A percentile compares a stretch with the other conserved stretches of the same genome.
These are phyloP conservation scores for Malus asiatica DNA, from an alignment of 306 rosid species.

Conservation along the genomic window DNA sequence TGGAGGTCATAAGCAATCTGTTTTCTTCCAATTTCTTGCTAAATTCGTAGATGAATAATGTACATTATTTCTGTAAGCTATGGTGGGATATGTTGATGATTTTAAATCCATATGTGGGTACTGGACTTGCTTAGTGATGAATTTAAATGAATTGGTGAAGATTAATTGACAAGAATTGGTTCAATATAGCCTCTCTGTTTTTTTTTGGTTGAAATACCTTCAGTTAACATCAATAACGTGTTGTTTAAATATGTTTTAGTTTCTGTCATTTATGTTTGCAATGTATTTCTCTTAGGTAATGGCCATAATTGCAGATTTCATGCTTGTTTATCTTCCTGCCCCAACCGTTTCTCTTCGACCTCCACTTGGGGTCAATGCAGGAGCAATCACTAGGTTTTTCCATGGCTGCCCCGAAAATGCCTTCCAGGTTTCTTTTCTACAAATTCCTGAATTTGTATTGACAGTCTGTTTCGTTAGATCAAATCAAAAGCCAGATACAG, in stretches of 20 bases:
- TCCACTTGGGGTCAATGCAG: constrained; percentile 60
- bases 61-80: background rate
- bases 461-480: constrained; percentile 7
- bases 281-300: constrained; percentile 46
- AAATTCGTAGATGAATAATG: background rate
- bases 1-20: background rate
- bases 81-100: background rate
- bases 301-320: constrained; percentile 96
- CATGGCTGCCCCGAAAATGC: constrained; percentile 97
- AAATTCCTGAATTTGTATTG: background rate
- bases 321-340: constrained; percentile 89
- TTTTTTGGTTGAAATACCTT: background rate
- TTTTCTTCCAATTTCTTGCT: background rate
- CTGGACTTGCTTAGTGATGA: background rate
- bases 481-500: background rate
- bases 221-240: background rate
- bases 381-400: constrained; percentile 70
- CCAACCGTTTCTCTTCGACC: constrained; percentile 84
- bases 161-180: background rate
- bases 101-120: background rate
- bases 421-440: constrained; percentile 56
- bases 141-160: background rate
- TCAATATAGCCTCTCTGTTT: background rate
- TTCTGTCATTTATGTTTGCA: background rate
- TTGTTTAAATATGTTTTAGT: background rate